Evolutionary conservation across 2,329 filamentous ascomycete genomes (phyloP).

Genomic region (Penicillium decumbens): DNA sequence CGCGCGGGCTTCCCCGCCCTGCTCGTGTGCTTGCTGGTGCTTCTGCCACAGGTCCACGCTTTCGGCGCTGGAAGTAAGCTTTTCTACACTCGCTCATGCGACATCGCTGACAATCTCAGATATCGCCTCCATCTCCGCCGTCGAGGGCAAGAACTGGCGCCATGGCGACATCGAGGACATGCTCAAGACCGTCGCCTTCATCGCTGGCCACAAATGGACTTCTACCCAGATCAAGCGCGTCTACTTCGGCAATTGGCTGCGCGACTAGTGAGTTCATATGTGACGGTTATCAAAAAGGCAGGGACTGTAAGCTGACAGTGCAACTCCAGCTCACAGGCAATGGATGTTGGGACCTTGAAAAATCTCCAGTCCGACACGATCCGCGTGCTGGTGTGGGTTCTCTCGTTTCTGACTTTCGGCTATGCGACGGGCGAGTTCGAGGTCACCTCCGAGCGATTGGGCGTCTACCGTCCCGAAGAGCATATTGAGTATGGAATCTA

Average conservation of each 20-base stretch:
- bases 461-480: constrained; percentile 71
- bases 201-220: constrained; percentile 80
- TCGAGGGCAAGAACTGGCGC: constrained; percentile 51
- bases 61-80: constrained; percentile 45
- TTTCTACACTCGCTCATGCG: neutral
- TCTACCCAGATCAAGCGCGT: constrained; percentile 70
- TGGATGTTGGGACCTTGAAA: constrained; percentile 76
- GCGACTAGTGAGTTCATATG: constrained; percentile 58
- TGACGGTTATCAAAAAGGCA: neutral
- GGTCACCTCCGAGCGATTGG: constrained; percentile 72
- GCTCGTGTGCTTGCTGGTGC: constrained; percentile 36
- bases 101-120: constrained; percentile 27
- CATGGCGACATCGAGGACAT: constrained; percentile 73
- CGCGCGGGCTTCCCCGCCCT: constrained; percentile 30
- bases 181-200: constrained; percentile 69
- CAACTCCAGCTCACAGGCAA: constrained; percentile 60
- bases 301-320: constrained; percentile 3
- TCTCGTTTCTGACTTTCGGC: constrained; percentile 75
- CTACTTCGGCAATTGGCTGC: constrained; percentile 83
- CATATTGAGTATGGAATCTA: constrained; percentile 46
- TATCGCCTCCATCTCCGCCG: constrained; percentile 47
- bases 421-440: constrained; percentile 85
- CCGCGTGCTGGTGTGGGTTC: constrained; percentile 72
- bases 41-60: constrained; percentile 39
- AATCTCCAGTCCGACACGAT: constrained; percentile 74